These are phyloP conservation scores for Eucalyptus erythrocorys DNA, from an alignment of 345 rosid genomes.

Conservation along the genomic window DNA sequence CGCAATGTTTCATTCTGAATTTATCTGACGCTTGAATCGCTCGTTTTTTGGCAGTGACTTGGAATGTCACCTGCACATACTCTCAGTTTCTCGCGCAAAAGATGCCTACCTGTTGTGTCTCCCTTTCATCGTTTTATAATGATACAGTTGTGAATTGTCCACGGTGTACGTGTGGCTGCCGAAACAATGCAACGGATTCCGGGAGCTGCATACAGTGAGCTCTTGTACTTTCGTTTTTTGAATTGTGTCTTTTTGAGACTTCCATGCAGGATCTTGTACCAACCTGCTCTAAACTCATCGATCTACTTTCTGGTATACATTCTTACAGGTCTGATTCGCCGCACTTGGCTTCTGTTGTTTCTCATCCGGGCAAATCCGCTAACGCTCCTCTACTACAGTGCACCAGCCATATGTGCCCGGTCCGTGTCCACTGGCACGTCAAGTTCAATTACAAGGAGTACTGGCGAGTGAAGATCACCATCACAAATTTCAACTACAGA, in stretches of 20 bases:
- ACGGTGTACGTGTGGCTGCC: constrained; percentile 79
- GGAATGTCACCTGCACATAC: constrained; percentile 91
- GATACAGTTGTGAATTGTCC: constrained; percentile 78
- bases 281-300: background rate
- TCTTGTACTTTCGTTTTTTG: background rate
- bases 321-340: constrained; percentile 44
- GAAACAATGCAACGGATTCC: constrained; percentile 27
- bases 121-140: constrained; percentile 82
- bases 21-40: background rate
- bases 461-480: constrained; percentile 87
- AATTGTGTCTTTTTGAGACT: background rate
- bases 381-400: constrained; percentile 39
- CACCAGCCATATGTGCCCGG: constrained; percentile 83
- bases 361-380: constrained; percentile 19
- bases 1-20: background rate
- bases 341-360: constrained; percentile 60
- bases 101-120: constrained; percentile 85
- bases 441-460: constrained; percentile 83
- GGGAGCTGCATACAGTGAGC: constrained; percentile 62
- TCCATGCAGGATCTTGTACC: background rate
- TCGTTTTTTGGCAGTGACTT: constrained; percentile 66
- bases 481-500: constrained; percentile 74
- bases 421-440: constrained; percentile 84
- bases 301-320: background rate
- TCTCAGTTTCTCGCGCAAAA: constrained; percentile 83